Conservation (phyloP, 805 yeast species). For the Zygosaccharomyces rouxii region DNA sequence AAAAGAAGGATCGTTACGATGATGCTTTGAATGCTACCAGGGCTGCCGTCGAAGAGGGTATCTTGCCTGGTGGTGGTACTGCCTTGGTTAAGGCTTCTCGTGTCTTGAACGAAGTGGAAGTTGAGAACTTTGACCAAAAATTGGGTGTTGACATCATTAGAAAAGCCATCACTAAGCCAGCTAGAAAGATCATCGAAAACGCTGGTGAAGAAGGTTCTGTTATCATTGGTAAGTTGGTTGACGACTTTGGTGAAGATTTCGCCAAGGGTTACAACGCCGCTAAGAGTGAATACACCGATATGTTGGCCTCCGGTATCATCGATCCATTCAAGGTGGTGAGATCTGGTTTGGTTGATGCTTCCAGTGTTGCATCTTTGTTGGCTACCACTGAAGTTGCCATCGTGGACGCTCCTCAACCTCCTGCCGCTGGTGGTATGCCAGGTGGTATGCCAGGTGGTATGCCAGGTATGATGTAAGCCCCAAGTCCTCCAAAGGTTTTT, state of each 20-base stretch:
- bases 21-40: slow-evolving; percentile 98
- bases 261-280: slow-evolving; percentile 88
- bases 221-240: slow-evolving; percentile 78
- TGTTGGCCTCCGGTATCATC: slow-evolving; percentile 95
- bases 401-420: slow-evolving; percentile 89
- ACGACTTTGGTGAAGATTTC: slow-evolving; percentile 60
- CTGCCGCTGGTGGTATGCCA: slow-evolving; percentile 50
- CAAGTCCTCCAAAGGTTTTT: neutral
- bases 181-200: slow-evolving; percentile 89
- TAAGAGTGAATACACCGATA: slow-evolving; percentile 89
- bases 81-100: slow-evolving; percentile 91
- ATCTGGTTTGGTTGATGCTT: slow-evolving; percentile 91
- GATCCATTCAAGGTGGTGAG: slow-evolving; percentile 98
- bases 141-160: slow-evolving; percentile 91
- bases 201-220: slow-evolving; percentile 98
- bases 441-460: slow-evolving; percentile 49
- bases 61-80: slow-evolving; percentile 99
- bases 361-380: slow-evolving; percentile 94
- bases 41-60: slow-evolving; percentile 98
- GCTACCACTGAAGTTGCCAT: slow-evolving; percentile 99
- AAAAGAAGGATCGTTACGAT: slow-evolving; percentile 98
- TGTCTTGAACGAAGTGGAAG: slow-evolving; percentile 62
- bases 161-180: slow-evolving; percentile 92
- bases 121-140: slow-evolving; percentile 91
- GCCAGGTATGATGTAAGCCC: slow-evolving; percentile 49